Conservation (phyloP, 1,284 basidiomycete genomes). For the Leccinum holopus region DNA sequence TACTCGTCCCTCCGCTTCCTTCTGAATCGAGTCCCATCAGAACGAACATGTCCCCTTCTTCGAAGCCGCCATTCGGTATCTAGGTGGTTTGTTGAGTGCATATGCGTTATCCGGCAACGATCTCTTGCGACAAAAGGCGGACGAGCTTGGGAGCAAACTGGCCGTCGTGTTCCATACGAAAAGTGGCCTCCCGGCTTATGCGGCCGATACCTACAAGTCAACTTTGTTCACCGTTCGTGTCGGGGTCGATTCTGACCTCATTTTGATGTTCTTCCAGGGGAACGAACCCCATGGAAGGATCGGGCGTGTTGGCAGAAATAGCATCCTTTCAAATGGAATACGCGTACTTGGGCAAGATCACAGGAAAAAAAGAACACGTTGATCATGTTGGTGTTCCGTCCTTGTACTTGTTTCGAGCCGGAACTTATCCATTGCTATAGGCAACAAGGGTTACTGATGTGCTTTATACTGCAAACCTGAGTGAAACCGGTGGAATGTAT, state of each 20-base stretch:
- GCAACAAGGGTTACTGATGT: conserved; percentile 42
- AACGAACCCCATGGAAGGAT: background rate
- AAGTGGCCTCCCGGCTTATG: conserved; percentile 49
- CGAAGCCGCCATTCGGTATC: conserved; percentile 49
- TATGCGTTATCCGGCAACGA: conserved; percentile 65
- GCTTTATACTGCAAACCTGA: conserved; percentile 46
- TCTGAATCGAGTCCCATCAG: conserved; percentile 17
- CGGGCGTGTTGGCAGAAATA: conserved; percentile 53
- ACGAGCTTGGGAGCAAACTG: conserved; percentile 49
- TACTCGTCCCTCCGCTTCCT: background rate
- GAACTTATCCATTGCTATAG: conserved; percentile 7
- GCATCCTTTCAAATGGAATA: conserved; percentile 59
- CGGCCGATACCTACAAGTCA: conserved; percentile 48
- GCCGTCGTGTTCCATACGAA: conserved; percentile 53
- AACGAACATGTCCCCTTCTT: conserved; percentile 59
- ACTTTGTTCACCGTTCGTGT: conserved; percentile 11
- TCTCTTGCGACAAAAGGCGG: conserved; percentile 49
- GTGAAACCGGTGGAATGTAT: conserved; percentile 50
- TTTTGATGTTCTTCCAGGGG: conserved; percentile 3
- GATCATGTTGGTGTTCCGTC: conserved; percentile 38
- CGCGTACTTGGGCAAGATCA: conserved; percentile 56
- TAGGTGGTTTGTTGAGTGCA: conserved; percentile 80
- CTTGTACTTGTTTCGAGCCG: background rate
- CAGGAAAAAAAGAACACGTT: conserved; percentile 48
- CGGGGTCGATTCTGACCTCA: conserved; percentile 3